Conservation (phyloP, 78 protist genomes). For the Dictyostelium discoideum region DNA sequence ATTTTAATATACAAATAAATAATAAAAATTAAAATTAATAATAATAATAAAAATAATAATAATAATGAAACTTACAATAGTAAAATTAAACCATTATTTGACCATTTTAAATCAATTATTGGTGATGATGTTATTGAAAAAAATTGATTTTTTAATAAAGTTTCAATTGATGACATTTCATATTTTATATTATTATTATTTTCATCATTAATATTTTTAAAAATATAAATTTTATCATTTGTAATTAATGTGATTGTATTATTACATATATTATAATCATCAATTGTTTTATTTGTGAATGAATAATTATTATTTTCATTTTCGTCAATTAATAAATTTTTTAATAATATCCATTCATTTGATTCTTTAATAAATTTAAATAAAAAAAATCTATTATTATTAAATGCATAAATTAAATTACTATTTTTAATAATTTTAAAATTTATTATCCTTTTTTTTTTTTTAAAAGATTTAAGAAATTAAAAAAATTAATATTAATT, state of each 20-base stretch:
- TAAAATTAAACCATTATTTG: background rate
- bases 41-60: background rate
- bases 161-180: background rate
- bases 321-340: background rate
- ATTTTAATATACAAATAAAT: background rate
- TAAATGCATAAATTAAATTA: background rate
- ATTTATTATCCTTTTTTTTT: background rate
- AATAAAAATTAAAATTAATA: background rate
- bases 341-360: background rate
- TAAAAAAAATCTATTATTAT: background rate
- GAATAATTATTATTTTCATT: background rate
- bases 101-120: constrained; percentile 7
- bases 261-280: background rate
- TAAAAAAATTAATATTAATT: too few species aligned
- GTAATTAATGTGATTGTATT: background rate
- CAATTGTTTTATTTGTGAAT: constrained; percentile 1
- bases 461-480: too few species aligned
- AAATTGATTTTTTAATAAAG: background rate
- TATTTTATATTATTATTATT: background rate
- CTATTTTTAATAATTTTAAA: background rate
- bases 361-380: background rate
- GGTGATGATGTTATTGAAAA: background rate
- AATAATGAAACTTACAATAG: background rate
- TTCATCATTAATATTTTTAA: background rate
- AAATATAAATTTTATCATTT: background rate